phyloP scores from a whole-genome alignment of 2,329 filamentous ascomycete genomes.

The Acephala macrosclerotiorum region DNA sequence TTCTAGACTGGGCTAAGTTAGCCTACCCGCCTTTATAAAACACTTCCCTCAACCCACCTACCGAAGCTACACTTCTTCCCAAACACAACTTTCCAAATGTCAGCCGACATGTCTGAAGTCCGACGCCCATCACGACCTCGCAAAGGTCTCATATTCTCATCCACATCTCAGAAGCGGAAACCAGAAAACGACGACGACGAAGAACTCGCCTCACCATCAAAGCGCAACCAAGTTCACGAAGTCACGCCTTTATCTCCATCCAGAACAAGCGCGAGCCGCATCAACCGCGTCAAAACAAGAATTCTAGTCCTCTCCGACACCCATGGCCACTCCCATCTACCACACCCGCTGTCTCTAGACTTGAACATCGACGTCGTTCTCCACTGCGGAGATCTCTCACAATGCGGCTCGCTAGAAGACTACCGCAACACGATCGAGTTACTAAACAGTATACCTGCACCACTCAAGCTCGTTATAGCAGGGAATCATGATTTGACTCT shows the following conservation, averaged over 20 bases:
- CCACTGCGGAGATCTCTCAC: conserved; percentile 35
- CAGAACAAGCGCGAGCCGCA: not conserved
- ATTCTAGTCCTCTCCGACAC: conserved; percentile 9
- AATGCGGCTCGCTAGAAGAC: conserved; percentile 47
- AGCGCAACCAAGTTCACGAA: not conserved
- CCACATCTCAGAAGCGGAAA: not conserved
- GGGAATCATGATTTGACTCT: conserved; percentile 68
- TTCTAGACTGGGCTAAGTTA: not conserved
- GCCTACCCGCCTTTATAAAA: not conserved
- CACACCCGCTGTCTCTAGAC: not conserved
- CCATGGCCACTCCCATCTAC: not conserved
- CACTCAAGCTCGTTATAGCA: conserved; percentile 65
- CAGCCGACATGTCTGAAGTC: not conserved
- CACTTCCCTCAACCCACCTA: not conserved
- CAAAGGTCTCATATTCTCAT: not conserved
- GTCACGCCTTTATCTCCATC: not conserved
- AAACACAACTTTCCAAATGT: too few species aligned
- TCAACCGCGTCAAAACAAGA: not conserved
- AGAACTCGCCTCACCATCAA: not conserved
- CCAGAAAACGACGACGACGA: not conserved
- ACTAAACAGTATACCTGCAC: too few species aligned
- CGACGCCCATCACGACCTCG: not conserved
- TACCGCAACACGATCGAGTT: conserved; percentile 36
- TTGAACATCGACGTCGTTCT: conserved; percentile 36
- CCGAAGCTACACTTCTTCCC: not conserved